Evolutionary conservation across 2,329 filamentous ascomycete genomes (phyloP).

Genomic region (Ophiostoma novo-ulmi): DNA sequence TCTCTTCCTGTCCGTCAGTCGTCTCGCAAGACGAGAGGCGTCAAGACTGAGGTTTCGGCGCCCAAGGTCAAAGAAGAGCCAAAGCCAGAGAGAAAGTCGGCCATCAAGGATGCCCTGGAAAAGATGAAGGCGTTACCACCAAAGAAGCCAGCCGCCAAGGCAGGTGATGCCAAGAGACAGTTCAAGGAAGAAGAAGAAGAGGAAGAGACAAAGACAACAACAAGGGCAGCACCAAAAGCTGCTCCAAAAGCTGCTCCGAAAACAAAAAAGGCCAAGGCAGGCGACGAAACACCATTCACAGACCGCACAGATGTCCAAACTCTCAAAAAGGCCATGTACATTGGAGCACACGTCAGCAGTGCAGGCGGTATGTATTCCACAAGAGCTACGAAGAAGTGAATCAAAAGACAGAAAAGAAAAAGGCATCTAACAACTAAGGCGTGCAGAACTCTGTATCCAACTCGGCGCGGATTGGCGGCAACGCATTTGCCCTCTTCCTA

Average conservation of each 20-base stretch:
- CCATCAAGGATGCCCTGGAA: background rate
- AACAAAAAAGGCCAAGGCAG: conserved; percentile 43
- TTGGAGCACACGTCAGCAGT: conserved; percentile 87
- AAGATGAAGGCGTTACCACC: conserved; percentile 5
- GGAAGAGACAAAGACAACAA: background rate
- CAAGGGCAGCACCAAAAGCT: background rate
- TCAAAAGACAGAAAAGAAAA: background rate
- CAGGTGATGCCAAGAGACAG: background rate
- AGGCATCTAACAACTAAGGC: conserved; percentile 45
- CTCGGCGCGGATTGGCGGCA: conserved; percentile 74
- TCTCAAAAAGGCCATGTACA: conserved; percentile 62
- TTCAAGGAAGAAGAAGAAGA: background rate
- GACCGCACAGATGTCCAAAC: conserved; percentile 59
- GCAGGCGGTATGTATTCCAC: conserved; percentile 55
- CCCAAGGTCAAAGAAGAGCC: conserved; percentile 19
- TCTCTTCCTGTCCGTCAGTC: conserved; percentile 23
- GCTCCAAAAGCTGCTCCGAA: background rate
- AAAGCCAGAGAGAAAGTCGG: conserved; percentile 35
- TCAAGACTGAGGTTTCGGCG: conserved; percentile 25
- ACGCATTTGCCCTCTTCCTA: conserved; percentile 89
- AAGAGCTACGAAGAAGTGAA: background rate
- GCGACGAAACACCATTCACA: conserved; percentile 48
- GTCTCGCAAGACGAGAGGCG: conserved; percentile 20
- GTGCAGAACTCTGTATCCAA: conserved; percentile 85
- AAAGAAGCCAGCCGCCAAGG: conserved; percentile 9